phyloP scores from a whole-genome alignment of 441 rosid genomes.

The Pelargonium australe region DNA sequence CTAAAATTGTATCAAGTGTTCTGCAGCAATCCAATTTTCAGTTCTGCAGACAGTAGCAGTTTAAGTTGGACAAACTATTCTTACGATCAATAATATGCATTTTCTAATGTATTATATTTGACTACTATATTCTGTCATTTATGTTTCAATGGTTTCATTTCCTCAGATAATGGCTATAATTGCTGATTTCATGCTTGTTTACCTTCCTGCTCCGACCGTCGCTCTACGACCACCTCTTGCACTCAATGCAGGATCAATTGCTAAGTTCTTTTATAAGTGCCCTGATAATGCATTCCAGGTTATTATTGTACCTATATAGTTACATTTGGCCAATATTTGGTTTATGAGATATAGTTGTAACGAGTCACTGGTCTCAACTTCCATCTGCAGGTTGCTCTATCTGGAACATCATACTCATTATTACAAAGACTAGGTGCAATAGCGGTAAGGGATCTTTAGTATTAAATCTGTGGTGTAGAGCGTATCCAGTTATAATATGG shows the following conservation, averaged over 20 bases:
- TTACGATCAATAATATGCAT: too few species aligned
- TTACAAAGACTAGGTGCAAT: conserved; percentile 80
- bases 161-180: conserved; percentile 83
- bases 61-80: too few species aligned
- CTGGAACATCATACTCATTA: conserved; percentile 82
- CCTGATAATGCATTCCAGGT: conserved; percentile 96
- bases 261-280: conserved; percentile 64
- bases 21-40: too few species aligned
- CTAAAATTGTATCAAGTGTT: too few species aligned
- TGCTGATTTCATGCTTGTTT: conserved; percentile 96
- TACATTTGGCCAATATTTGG: neutral
- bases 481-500: neutral
- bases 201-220: conserved; percentile 92
- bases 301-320: neutral
- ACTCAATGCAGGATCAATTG: conserved; percentile 43
- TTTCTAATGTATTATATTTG: too few species aligned
- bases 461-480: neutral
- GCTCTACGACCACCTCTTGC: conserved; percentile 72
- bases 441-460: conserved; percentile 41
- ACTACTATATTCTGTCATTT: neutral
- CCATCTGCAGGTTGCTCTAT: conserved; percentile 57
- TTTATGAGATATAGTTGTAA: neutral
- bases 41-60: too few species aligned
- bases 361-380: conserved; percentile 14
- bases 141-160: neutral